phyloP scores from a whole-genome alignment of 2,329 filamentous ascomycete species.

The Verticillium zaregamsianum region DNA sequence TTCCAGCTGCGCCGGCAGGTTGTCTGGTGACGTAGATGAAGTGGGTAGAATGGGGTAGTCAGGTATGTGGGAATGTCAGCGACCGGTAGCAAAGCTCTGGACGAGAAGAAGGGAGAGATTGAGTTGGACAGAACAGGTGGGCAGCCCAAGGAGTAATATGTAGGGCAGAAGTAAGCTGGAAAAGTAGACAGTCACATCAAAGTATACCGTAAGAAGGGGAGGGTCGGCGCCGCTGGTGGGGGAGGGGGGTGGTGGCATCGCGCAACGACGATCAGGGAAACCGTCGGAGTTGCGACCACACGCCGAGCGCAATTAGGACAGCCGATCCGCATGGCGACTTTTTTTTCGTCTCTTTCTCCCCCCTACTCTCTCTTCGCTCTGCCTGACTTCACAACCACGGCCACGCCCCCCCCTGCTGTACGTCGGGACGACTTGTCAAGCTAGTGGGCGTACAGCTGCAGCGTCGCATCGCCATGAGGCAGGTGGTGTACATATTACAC shows the following conservation, averaged over 20 bases:
- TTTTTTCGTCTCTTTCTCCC: neutral
- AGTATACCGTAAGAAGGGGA: neutral
- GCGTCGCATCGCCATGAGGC: neutral
- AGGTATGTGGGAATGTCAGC: neutral
- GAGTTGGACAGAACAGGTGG: neutral
- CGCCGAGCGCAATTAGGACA: neutral
- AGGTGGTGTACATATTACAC: neutral
- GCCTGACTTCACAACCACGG: neutral
- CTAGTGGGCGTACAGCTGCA: neutral
- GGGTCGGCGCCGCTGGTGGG: neutral
- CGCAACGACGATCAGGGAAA: neutral
- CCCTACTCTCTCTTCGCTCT: neutral
- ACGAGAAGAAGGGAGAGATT: neutral
- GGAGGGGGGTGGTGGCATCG: neutral
- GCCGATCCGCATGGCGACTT: neutral
- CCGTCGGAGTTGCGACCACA: neutral
- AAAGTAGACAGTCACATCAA: neutral
- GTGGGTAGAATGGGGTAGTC: neutral
- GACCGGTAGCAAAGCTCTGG: neutral
- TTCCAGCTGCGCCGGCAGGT: neutral
- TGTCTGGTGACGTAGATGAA: neutral
- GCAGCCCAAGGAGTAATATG: neutral
- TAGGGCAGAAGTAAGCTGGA: neutral
- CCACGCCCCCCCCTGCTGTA: neutral
- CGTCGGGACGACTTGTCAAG: neutral